Percentiles rank a stretch among this genome's conserved stretches.
Conservation (phyloP, 2,329 filamentous ascomycete genomes). For the Atkinsonella texensis region DNA sequence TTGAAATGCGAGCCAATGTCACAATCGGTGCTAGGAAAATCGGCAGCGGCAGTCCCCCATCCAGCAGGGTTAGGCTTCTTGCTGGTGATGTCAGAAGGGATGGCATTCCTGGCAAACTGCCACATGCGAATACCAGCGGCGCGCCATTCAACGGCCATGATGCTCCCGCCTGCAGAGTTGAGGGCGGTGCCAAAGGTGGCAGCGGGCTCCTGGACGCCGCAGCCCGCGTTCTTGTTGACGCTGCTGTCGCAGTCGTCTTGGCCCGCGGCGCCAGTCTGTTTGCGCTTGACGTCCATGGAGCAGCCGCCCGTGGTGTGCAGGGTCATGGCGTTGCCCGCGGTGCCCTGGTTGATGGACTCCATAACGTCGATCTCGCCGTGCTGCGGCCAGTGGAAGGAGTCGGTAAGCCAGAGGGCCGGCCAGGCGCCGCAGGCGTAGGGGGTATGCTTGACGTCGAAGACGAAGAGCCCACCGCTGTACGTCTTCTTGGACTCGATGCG, state of each 20-base stretch:
- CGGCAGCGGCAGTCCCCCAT: slow-evolving; percentile 51
- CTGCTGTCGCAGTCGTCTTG: slow-evolving; percentile 37
- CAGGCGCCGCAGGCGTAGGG: slow-evolving; percentile 52
- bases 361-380: slow-evolving; percentile 55
- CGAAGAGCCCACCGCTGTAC: slow-evolving; percentile 52
- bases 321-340: slow-evolving; percentile 44
- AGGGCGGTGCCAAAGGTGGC: slow-evolving; percentile 38
- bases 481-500: slow-evolving; percentile 48
- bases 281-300: slow-evolving; percentile 40
- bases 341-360: slow-evolving; percentile 44
- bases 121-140: slow-evolving; percentile 49
- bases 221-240: slow-evolving; percentile 43
- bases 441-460: slow-evolving; percentile 53
- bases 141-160: slow-evolving; percentile 51
- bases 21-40: slow-evolving; percentile 53
- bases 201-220: slow-evolving; percentile 33
- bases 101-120: slow-evolving; percentile 38
- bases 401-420: slow-evolving; percentile 55
- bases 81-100: slow-evolving; percentile 40
- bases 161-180: slow-evolving; percentile 42
- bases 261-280: slow-evolving; percentile 34
- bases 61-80: slow-evolving; percentile 44
- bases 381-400: slow-evolving; percentile 47
- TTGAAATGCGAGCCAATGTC: slow-evolving; percentile 46
- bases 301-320: slow-evolving; percentile 44